Evolutionary conservation across 805 yeast genomes (phyloP), one percentile per base, ranked within the genome.

Genomic region (Starmerella bombi): DNA sequence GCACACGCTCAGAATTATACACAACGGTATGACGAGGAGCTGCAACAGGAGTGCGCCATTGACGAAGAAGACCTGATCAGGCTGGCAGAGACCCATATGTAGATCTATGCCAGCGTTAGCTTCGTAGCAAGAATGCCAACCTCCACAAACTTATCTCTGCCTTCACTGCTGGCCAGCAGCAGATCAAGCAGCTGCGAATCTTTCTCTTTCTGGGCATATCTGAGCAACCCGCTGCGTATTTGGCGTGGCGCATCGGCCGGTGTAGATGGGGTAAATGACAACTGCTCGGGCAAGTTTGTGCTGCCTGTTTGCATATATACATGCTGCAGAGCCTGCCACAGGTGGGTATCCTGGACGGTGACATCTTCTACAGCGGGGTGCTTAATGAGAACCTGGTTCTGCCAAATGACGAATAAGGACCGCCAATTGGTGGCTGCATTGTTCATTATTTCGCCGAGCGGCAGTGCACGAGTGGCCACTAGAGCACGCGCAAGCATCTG

Each of bases 401-500:
- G 33, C 48, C 48, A 44, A 19, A 38, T 18, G 18, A 33, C 38
- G 19, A 31, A 44, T 12, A 41, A 25, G 21, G 36, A 35, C 18
- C 45, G 45, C 45, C 45, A 44, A 38, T 41, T 44, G 12, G 16
- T 15, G 1, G 19, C 16, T 4, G 29, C 14, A 17, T 44, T 27
- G 7, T 16, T 16, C 9, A 25, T 9, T 2, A 41, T 28, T 10
- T 38, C 34, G 19, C 18, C 23, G 18, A 31, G 21, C 23, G 35
- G 39, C 14, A 44, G 34, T 5, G 45, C 45, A 12, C 34, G 18
- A 4, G 50, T 45, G 3, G 41, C 50, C 10, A 37, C 44, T 16
- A 42, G 15, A 2, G 52, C 54, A 5, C 49, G 41, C 16, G 33
- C 19, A 12, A 50, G 40, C 31, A 43, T 21, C 18, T 35, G 34